Evolutionary conservation across 371 early-diverging fungal genomes (phyloP).

Genomic region (Parasitella parasitica): DNA sequence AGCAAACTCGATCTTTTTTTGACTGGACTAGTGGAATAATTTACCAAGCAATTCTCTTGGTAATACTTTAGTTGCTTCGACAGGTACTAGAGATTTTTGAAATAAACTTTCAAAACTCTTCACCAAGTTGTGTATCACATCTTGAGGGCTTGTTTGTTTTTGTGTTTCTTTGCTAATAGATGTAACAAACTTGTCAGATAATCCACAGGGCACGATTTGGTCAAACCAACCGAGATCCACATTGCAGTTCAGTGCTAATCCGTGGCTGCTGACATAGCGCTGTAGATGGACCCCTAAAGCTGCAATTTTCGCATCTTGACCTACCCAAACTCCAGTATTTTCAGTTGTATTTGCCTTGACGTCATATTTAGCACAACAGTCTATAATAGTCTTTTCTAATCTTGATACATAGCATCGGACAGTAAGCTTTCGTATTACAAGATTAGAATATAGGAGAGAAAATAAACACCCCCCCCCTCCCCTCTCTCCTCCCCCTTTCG

Average conservation of each 20-base stretch:
- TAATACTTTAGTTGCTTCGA: constrained; percentile 4
- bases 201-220: constrained; percentile 91
- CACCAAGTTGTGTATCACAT: constrained; percentile 27
- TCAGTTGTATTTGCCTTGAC: constrained; percentile 69
- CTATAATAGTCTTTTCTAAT: constrained; percentile 79
- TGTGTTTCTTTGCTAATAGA: constrained; percentile 62
- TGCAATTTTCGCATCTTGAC: constrained; percentile 71
- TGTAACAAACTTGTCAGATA: constrained; percentile 76
- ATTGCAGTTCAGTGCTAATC: constrained; percentile 91
- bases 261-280: constrained; percentile 90
- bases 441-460: no score
- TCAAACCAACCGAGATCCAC: constrained; percentile 84
- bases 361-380: constrained; percentile 63
- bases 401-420: constrained; percentile 79
- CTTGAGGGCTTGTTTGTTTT: constrained; percentile 4
- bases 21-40: constrained; percentile 5
- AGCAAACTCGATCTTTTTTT: constrained; percentile 18
- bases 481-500: not conserved
- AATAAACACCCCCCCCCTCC: no score
- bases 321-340: constrained; percentile 89
- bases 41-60: not conserved
- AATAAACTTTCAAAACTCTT: constrained; percentile 33
- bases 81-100: constrained; percentile 23
- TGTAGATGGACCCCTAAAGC: constrained; percentile 87
- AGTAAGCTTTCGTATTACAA: constrained; percentile 46